A percentile compares a stretch with the other conserved stretches of the same genome.
Evolutionary conservation across 2,329 filamentous ascomycete species (phyloP).

Genomic region (Lecanicillium sp.): DNA sequence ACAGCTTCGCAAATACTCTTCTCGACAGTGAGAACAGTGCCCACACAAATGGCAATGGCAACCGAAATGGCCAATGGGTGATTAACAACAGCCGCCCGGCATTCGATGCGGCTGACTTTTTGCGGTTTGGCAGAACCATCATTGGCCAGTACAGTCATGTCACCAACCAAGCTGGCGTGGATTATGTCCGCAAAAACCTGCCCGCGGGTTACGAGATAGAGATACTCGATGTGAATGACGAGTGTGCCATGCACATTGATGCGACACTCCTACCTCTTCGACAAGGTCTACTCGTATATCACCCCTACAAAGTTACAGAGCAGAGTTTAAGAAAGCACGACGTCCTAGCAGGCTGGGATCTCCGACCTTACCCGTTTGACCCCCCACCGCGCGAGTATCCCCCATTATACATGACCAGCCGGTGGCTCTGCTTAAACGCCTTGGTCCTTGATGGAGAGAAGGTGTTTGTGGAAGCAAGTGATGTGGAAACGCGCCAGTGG

Average conservation of each 20-base stretch:
- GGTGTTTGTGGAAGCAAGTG: slow-evolving; percentile 19
- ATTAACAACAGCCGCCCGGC: slow-evolving; percentile 5
- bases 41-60: too few relatives aligned
- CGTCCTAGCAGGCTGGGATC: slow-evolving; percentile 19
- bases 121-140: slow-evolving; percentile 3
- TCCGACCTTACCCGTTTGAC: slow-evolving; percentile 16
- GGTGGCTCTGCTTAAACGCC: slow-evolving; percentile 19
- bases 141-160: slow-evolving; percentile 5
- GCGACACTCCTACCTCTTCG: slow-evolving; percentile 21
- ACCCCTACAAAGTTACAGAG: slow-evolving; percentile 17
- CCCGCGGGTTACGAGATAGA: slow-evolving; percentile 18
- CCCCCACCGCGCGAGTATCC: slow-evolving; percentile 12
- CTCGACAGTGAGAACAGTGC: too few relatives aligned
- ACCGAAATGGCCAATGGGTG: too few relatives aligned
- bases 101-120: slow-evolving; percentile 6
- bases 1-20: too few relatives aligned
- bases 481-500: slow-evolving; percentile 13
- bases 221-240: slow-evolving; percentile 17
- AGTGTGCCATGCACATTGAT: slow-evolving; percentile 24
- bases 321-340: slow-evolving; percentile 14
- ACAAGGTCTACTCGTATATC: slow-evolving; percentile 18
- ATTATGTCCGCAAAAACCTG: slow-evolving; percentile 3
- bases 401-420: slow-evolving; percentile 18
- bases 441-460: slow-evolving; percentile 17
- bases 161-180: slow-evolving; percentile 5